phyloP scores from a whole-genome alignment of 345 rosid genomes.

The Corchorus olitorius region DNA sequence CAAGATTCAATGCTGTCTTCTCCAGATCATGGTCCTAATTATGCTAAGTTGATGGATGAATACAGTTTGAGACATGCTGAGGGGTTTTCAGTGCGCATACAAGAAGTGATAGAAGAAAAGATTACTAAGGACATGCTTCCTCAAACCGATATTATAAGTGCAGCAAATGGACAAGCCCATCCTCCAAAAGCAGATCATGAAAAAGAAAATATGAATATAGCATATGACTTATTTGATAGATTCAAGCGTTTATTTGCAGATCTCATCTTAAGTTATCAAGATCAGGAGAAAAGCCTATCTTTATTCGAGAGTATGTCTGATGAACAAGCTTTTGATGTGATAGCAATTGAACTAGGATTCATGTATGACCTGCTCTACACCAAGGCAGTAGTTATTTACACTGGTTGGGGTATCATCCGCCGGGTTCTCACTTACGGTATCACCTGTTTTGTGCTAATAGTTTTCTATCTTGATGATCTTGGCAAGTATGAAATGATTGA shows the following conservation, averaged over 20 bases:
- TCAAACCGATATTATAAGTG: too few species aligned
- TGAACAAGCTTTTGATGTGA: constrained; percentile 24
- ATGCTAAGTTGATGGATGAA: too few species aligned
- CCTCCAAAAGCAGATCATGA: too few species aligned
- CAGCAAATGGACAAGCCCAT: too few species aligned
- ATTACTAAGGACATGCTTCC: too few species aligned
- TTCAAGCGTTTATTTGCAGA: background rate
- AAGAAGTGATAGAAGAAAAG: background rate
- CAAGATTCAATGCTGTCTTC: background rate
- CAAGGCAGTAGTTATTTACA: constrained; percentile 13
- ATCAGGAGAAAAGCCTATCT: constrained; percentile 11
- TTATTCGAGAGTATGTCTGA: background rate
- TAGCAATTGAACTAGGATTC: constrained; percentile 30
- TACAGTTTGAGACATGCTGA: too few species aligned
- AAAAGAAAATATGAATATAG: too few species aligned
- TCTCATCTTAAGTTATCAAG: constrained; percentile 29
- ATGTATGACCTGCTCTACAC: constrained; percentile 12
- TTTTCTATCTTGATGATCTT: constrained; percentile 3
- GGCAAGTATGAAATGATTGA: constrained; percentile 11
- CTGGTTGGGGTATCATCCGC: background rate
- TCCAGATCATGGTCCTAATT: too few species aligned
- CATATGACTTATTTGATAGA: too few species aligned
- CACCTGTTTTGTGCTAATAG: background rate
- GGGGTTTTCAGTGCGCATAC: too few species aligned
- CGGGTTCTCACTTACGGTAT: background rate